Evolutionary conservation across 257 asterid genomes (phyloP), one percentile per base, ranked within the genome.

Genomic region (Capsicum baccatum): DNA sequence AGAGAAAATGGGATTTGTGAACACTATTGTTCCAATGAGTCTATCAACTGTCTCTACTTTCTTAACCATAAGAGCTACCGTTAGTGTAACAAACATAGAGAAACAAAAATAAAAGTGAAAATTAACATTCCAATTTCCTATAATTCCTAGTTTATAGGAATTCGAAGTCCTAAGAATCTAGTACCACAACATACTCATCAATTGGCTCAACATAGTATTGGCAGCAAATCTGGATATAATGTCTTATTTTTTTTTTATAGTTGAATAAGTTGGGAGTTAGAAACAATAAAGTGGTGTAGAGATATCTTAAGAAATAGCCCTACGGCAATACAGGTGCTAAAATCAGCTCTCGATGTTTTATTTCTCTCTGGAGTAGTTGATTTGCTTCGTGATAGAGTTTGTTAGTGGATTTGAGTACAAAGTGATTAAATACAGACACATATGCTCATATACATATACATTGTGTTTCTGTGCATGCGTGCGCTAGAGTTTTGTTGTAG

Each of bases 1-100:
- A n/a, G 99, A 94, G 71, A 92, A 91, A 87, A 97, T 97, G 98
- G 99, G 99, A 84, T 98, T 97, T 42, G 91, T 97, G 26, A 97
- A 97, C 57, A 93, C 92, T 42, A 97, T 94, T 80, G 99, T 97
- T 39, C 97, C 97, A 35, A 98, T 97, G 88, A 92, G 97, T 85
- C 58, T 14, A 79, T 73, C 55, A 8, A 9, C 62, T 13, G 11
- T 50, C 19, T 50, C 60, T 50, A 48, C 60, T 54, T 67, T 48
- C 19, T 67, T 67, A 35, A 66, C 47, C 48, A 37, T 19, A n/a
- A 73, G 42, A 48, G 60, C 60, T 48, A 48, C 15, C n/a, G 12
- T 73, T n/a, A 21, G 60, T 48, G 42, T 11, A 19, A 74, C 19
- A 74, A 21, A 44, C 60, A 50, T 48, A 74, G 35, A 0, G 42